Evolutionary conservation across 495 filamentous ascomycete species (phyloP), one percentile per base, ranked within the genome.

Genomic region (Xylaria telfairii): DNA sequence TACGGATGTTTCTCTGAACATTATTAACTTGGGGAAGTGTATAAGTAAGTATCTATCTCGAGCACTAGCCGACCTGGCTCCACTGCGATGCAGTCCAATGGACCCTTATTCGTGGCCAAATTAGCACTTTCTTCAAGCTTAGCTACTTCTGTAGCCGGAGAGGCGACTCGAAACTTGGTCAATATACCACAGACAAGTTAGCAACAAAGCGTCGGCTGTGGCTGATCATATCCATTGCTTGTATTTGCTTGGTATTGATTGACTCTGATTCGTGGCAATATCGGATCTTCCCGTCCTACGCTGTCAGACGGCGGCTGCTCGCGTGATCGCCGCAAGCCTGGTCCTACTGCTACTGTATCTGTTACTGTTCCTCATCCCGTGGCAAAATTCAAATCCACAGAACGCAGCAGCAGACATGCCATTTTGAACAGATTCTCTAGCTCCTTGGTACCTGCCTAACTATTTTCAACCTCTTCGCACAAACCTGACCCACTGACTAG

Each of bases 241-340:
- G 13, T 21, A 46, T 59, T 67, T 67, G 65, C 46, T 51, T 30
- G 49, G 26, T 41, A 26, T 42, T 8, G 28, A 44, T n/a, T 30
- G 65, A n/a, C 39, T 46, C 30, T 68, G 51, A 47, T 68, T 68
- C n/a, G 51, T 68, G 19, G 51, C 17, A 57, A 32, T 39, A 59
- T 68, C 65, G 65, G 65, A 68, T 68, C 51, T 44, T 68, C 41
- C 65, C 65, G 65, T 47, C 37, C 30, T 60, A 26, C 9, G 34
- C 4, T 17, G 44, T 59, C 34, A 68, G 65, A 44, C 34, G 65
- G 60, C 51, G 53, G 65, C 24, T 60, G 42, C 65, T 68, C 65
- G 65, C 65, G 65, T 68, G 65, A 68, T 68, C 65, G 65, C 65
- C 53, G 65, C 39, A 56, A 67, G 65, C 65, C 37, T 51, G 19